These are phyloP conservation scores for Chenopodium suecicum DNA, from an alignment of 148 eudicot species.

Conservation along the genomic window DNA sequence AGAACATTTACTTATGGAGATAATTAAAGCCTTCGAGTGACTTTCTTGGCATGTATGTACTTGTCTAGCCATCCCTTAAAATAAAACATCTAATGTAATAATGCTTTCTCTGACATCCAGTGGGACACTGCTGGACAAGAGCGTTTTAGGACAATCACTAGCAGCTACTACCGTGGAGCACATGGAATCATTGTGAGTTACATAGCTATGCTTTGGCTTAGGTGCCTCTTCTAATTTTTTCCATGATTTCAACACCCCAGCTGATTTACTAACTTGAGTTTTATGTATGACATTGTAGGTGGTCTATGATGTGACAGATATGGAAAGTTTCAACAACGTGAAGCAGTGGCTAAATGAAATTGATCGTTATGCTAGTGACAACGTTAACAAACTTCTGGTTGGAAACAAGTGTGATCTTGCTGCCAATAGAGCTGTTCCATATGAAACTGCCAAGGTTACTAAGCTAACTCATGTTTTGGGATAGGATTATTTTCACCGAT, in stretches of 20 bases:
- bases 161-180: slow-evolving; percentile 58
- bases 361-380: slow-evolving; percentile 75
- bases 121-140: slow-evolving; percentile 63
- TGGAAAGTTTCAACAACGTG: slow-evolving; percentile 75
- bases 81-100: slow-evolving; percentile 3
- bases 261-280: slow-evolving; percentile 21
- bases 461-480: not conserved
- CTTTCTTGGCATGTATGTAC: not conserved
- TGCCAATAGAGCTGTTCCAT: slow-evolving; percentile 61
- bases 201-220: not conserved
- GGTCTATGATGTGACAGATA: slow-evolving; percentile 76
- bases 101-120: slow-evolving; percentile 22
- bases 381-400: slow-evolving; percentile 73
- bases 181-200: slow-evolving; percentile 52
- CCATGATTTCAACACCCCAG: not conserved
- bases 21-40: not conserved
- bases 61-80: not conserved
- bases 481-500: not conserved
- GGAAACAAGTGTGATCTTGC: slow-evolving; percentile 77
- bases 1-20: not conserved
- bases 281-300: slow-evolving; percentile 39
- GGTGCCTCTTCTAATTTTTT: not conserved
- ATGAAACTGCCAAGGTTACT: slow-evolving; percentile 60
- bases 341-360: slow-evolving; percentile 75
- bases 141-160: slow-evolving; percentile 54